These are phyloP conservation scores for Clavispora vitiphila DNA, from an alignment of 805 yeast species.

Conservation along the genomic window DNA sequence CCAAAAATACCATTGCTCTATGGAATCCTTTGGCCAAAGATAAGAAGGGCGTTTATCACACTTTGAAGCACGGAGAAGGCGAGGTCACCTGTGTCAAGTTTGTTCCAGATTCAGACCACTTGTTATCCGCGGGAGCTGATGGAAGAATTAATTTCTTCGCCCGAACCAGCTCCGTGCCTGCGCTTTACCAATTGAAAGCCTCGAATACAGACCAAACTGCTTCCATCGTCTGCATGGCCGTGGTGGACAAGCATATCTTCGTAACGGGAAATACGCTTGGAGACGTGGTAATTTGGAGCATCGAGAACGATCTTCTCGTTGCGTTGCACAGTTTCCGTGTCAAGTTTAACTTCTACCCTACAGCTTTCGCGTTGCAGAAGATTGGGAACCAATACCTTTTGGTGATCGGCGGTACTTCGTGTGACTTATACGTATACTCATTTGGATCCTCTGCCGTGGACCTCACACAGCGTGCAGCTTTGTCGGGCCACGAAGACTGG, in stretches of 20 bases:
- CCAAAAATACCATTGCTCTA: conserved; percentile 58
- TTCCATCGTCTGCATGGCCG: conserved; percentile 54
- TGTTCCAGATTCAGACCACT: conserved; percentile 35
- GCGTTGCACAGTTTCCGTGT: conserved; percentile 29
- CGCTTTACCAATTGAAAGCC: conserved; percentile 17
- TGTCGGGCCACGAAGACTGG: conserved; percentile 98
- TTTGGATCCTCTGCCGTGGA: conserved; percentile 19
- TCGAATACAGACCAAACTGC: conserved; percentile 37
- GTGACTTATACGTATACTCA: conserved; percentile 49
- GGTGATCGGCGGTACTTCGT: conserved; percentile 71
- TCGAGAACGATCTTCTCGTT: conserved; percentile 18
- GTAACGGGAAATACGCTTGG: conserved; percentile 67
- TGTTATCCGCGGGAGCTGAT: conserved; percentile 70
- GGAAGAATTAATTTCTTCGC: conserved; percentile 44
- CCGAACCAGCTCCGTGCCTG: background rate
- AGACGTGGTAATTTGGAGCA: conserved; percentile 45
- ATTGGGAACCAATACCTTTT: conserved; percentile 39
- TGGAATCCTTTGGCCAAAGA: conserved; percentile 52
- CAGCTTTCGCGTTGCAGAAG: conserved; percentile 29
- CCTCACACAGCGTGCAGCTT: conserved; percentile 2
- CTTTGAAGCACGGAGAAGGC: conserved; percentile 57
- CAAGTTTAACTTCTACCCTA: conserved; percentile 46
- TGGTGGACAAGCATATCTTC: conserved; percentile 33
- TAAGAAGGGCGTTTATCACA: conserved; percentile 44
- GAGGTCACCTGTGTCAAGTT: conserved; percentile 64